Evolutionary conservation across 2,329 filamentous ascomycete species (phyloP), one percentile per base, ranked within the genome.

Genomic region (Phialocephala subalpina): DNA sequence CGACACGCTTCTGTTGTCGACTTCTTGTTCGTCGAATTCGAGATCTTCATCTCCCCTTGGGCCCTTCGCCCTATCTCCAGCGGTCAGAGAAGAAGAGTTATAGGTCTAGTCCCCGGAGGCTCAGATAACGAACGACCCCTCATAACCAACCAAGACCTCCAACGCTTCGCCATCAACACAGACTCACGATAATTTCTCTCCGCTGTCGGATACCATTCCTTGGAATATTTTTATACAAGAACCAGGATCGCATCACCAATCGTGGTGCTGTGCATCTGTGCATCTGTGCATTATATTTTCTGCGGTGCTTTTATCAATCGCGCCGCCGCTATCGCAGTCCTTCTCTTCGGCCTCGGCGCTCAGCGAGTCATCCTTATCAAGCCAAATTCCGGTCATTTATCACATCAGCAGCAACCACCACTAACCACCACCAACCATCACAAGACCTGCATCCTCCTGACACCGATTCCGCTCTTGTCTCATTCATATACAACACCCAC

Each of bases 351-450:
- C 55, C 33, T 33, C 25, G 52, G 25, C 52, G 52, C 25, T 16
- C n/a, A 14, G 25, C 53, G 53, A 63, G 61, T 63, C 61, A 63
- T 52, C 52, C 58, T 61, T 61, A 65, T 65, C 58, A 57, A 29
- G 22, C 27, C 2, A 27, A 47, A 47, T 58, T 58, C 53, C 53
- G 49, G 42, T 63, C 42, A 58, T 63, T 57, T 63, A 45, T 63
- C 53, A 58, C 61, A 58, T 63, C 53, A 63, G 61, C 53, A 35
- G 33, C 49, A n/a, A 18, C 53, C 57, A 60, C 27, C 47, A 47
- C 56, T 8, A 60, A 27, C 45, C n/a, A n/a, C 20, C 63, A 25
- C 20, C 47, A 52, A 27, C 53, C 45, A 56, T 61, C 47, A 57
- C 52, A 53, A 38, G 60, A 47, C 36, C 33, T 12, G 55, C 52